These are phyloP conservation scores for Capsicum chinense DNA, from an alignment of 257 asterid species.

Conservation along the genomic window DNA sequence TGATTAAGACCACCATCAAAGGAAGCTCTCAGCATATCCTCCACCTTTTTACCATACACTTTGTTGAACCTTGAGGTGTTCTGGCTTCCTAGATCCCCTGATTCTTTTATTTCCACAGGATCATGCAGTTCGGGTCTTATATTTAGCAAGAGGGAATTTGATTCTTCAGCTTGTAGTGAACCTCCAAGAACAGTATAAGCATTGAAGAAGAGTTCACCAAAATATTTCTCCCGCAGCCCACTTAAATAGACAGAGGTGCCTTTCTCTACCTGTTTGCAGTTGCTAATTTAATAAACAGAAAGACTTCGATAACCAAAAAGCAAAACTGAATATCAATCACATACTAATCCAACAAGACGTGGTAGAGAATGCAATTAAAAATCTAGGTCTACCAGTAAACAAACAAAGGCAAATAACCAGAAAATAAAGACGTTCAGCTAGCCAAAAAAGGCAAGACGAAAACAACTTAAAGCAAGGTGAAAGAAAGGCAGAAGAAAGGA, in stretches of 20 bases:
- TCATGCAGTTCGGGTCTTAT: conserved; percentile 40
- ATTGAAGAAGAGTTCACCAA: conserved; percentile 87
- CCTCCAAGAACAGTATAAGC: conserved; percentile 72
- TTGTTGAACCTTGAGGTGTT: conserved; percentile 47
- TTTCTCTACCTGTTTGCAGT: conserved; percentile 81
- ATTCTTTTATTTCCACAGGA: conserved; percentile 42
- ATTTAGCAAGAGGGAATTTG: conserved; percentile 47
- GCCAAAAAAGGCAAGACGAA: not conserved
- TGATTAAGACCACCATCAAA: conserved; percentile 83
- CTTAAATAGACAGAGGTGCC: conserved; percentile 83
- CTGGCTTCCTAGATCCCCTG: conserved; percentile 46
- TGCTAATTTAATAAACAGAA: conserved; percentile 36
- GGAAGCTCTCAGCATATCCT: conserved; percentile 42
- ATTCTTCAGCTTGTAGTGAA: conserved; percentile 46
- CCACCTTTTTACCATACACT: conserved; percentile 42
- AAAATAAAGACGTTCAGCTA: not conserved
- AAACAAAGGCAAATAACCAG: not conserved
- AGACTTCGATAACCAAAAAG: conserved; percentile 33
- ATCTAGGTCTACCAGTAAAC: conserved; percentile 4
- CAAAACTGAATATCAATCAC: conserved; percentile 15
- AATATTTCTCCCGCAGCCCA: conserved; percentile 92
- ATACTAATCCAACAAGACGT: not conserved
- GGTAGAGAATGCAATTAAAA: not conserved
- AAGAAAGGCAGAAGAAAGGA: not conserved
- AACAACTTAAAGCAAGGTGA: conserved; percentile 18